phyloP scores from a whole-genome alignment of 257 asterid species.

The Capsicum pubescens region DNA sequence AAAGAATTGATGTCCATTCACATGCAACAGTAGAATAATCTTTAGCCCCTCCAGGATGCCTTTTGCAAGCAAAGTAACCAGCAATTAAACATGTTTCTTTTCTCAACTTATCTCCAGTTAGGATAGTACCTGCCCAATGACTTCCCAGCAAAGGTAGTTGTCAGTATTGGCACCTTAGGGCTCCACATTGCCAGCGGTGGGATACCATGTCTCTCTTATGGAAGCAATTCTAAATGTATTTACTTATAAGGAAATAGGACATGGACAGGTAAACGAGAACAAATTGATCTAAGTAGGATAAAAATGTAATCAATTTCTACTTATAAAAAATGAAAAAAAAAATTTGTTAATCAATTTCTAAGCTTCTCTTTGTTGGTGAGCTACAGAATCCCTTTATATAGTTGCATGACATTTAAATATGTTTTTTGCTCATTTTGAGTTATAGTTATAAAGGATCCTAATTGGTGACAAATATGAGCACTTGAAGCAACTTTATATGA shows the following conservation, averaged over 20 bases:
- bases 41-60: background rate
- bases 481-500: conserved; percentile 9
- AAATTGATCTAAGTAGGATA: background rate
- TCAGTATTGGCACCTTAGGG: background rate
- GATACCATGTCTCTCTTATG: background rate
- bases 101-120: too few relatives aligned
- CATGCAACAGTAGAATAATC: background rate
- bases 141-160: background rate
- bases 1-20: too few relatives aligned
- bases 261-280: background rate
- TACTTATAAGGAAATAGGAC: background rate
- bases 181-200: background rate
- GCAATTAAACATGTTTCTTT: background rate
- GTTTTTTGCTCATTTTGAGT: background rate
- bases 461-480: background rate
- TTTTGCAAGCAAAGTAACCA: background rate
- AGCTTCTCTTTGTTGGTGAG: conserved; percentile 1
- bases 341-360: background rate
- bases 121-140: background rate
- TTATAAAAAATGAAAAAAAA: too few relatives aligned
- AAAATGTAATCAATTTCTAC: background rate
- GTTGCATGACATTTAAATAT: background rate
- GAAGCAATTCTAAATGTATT: background rate
- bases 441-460: background rate
- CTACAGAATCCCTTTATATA: background rate